phyloP scores from a whole-genome alignment of 1,284 basidiomycete species.

The Butyriboletus appendiculatus region DNA sequence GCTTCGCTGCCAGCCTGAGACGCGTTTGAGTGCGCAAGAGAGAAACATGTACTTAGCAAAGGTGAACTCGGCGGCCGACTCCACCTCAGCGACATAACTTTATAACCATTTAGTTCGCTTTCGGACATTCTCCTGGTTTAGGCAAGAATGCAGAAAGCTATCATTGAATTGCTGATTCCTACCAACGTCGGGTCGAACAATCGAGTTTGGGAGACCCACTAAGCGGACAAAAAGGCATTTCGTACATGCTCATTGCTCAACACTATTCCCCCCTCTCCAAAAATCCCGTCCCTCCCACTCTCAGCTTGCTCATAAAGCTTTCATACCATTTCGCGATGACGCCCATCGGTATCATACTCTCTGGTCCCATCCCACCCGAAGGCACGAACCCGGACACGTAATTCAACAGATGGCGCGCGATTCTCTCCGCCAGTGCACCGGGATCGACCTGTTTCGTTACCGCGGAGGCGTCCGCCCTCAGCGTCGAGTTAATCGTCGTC shows the following conservation, averaged over 20 bases:
- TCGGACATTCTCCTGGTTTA: too few species aligned
- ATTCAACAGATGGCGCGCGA: slow-evolving; percentile 81
- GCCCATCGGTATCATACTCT: slow-evolving; percentile 73
- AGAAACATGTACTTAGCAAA: slow-evolving; percentile 10
- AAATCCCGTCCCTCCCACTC: slow-evolving; percentile 70
- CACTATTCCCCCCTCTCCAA: slow-evolving; percentile 66
- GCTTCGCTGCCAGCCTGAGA: background rate
- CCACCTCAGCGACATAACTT: too few species aligned
- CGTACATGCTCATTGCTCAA: background rate
- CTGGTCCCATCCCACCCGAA: slow-evolving; percentile 53
- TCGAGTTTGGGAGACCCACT: background rate
- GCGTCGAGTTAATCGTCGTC: slow-evolving; percentile 37
- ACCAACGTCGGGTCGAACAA: background rate
- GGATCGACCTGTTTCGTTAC: slow-evolving; percentile 35
- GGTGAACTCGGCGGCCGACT: too few species aligned
- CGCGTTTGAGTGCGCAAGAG: slow-evolving; percentile 2
- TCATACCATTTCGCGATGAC: slow-evolving; percentile 85
- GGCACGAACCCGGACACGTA: slow-evolving; percentile 78
- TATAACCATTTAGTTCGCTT: too few species aligned
- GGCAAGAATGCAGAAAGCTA: background rate
- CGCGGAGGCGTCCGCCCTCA: slow-evolving; percentile 8
- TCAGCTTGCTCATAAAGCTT: slow-evolving; percentile 71
- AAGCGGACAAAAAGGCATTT: background rate
- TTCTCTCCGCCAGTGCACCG: slow-evolving; percentile 56
- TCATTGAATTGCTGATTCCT: background rate